phyloP scores from a whole-genome alignment of 495 filamentous ascomycete genomes.

The Neurospora tetraspora region DNA sequence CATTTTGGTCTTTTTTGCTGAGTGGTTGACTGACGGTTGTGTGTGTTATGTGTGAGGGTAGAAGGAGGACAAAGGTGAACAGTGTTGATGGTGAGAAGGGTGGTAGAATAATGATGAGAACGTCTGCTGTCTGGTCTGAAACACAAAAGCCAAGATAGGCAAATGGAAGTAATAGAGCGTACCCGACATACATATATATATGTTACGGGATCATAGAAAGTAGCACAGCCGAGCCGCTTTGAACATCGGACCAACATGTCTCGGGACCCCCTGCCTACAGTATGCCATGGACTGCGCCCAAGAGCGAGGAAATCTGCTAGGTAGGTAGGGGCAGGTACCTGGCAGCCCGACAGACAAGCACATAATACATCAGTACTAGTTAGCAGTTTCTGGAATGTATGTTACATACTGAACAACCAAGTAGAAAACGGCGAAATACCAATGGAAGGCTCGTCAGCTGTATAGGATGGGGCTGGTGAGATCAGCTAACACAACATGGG shows the following conservation, averaged over 20 bases:
- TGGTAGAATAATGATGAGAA: background rate
- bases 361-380: background rate
- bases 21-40: background rate
- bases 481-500: background rate
- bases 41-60: background rate
- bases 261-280: background rate
- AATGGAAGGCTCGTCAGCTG: background rate
- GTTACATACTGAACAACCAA: background rate
- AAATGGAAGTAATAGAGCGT: background rate
- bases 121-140: background rate
- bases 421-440: background rate
- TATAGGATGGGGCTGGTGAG: background rate
- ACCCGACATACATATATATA: background rate
- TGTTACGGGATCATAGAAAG: background rate
- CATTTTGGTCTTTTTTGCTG: background rate
- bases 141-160: background rate
- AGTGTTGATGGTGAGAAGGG: background rate
- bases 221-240: background rate
- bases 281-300: background rate
- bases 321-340: background rate
- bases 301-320: background rate
- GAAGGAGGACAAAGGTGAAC: background rate
- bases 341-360: background rate
- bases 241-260: background rate
- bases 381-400: background rate